phyloP scores from a whole-genome alignment of 1,284 basidiomycete species.

The Cryptococcus sp. region DNA sequence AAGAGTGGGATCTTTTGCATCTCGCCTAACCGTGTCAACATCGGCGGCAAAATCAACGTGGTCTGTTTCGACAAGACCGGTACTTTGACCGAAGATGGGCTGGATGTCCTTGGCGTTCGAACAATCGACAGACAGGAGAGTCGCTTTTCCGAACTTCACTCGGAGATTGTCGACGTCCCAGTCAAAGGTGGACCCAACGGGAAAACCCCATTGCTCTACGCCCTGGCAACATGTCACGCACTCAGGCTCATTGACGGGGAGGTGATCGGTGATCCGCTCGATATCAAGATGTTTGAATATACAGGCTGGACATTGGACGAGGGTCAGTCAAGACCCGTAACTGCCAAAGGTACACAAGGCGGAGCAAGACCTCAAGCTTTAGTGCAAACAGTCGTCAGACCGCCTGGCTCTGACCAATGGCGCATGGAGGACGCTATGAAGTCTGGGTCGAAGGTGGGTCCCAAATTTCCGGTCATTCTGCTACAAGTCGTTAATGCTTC shows the following conservation, averaged over 20 bases:
- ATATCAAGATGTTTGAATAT: conserved; percentile 97
- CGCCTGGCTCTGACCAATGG: conserved; percentile 87
- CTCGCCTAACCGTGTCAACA: conserved; percentile 92
- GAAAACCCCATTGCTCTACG: conserved; percentile 84
- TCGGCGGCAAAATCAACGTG: conserved; percentile 95
- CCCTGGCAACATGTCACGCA: conserved; percentile 93
- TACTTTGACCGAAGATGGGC: conserved; percentile 95
- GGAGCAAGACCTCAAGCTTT: conserved; percentile 78
- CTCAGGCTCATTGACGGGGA: conserved; percentile 89
- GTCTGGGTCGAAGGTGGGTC: conserved; percentile 67
- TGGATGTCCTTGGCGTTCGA: conserved; percentile 92
- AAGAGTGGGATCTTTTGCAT: conserved; percentile 94
- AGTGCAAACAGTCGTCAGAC: conserved; percentile 95
- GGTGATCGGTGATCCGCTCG: conserved; percentile 91
- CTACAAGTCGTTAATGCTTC: not conserved
- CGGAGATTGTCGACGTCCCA: conserved; percentile 84
- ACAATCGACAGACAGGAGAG: conserved; percentile 69
- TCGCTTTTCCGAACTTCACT: conserved; percentile 87
- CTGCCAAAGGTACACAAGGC: conserved; percentile 59
- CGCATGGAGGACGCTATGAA: conserved; percentile 89
- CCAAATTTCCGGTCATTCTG: not conserved
- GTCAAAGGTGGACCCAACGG: conserved; percentile 59
- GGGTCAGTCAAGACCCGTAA: conserved; percentile 61
- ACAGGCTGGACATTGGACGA: conserved; percentile 97
- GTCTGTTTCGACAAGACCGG: conserved; percentile 99